Evolutionary conservation across 1,139 yeast genomes (phyloP).

Genomic region (Protomyces gravidus): DNA sequence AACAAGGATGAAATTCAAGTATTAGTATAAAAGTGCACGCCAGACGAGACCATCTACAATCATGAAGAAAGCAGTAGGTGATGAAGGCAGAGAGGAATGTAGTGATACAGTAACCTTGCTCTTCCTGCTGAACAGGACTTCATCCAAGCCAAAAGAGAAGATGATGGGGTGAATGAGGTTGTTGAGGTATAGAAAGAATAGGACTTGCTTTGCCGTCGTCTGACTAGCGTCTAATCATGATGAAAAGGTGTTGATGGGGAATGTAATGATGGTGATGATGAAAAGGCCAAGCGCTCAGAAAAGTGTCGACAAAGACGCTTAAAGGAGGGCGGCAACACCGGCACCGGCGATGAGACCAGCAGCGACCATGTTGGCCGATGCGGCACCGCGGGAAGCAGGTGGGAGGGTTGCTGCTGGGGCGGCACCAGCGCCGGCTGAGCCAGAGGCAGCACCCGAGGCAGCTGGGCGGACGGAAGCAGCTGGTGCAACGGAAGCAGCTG

Average conservation of each 20-base stretch:
- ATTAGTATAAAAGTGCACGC: background rate
- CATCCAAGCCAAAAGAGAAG: background rate
- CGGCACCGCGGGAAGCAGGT: background rate
- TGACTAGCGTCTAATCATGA: background rate
- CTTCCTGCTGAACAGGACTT: background rate
- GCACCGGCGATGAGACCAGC: constrained; percentile 5
- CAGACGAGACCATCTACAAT: background rate
- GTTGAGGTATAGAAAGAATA: background rate
- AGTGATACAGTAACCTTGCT: background rate
- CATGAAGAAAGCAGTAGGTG: background rate
- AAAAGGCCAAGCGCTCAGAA: background rate
- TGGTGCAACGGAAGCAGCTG: background rate
- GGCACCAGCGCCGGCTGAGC: background rate
- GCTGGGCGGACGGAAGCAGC: background rate
- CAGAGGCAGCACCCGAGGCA: background rate
- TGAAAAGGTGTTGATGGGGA: background rate
- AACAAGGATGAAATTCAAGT: too few relatives aligned
- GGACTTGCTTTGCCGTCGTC: constrained; percentile 1
- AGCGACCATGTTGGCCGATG: constrained; percentile 6
- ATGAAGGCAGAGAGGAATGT: background rate
- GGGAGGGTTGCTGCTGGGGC: background rate
- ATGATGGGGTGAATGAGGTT: background rate
- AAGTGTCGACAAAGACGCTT: background rate
- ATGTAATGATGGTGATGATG: background rate
- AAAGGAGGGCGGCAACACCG: constrained; percentile 3